A percentile compares a stretch with the other conserved stretches of the same genome.
Evolutionary conservation across 345 rosid genomes (phyloP).

Genomic region (Excoecaria agallocha): DNA sequence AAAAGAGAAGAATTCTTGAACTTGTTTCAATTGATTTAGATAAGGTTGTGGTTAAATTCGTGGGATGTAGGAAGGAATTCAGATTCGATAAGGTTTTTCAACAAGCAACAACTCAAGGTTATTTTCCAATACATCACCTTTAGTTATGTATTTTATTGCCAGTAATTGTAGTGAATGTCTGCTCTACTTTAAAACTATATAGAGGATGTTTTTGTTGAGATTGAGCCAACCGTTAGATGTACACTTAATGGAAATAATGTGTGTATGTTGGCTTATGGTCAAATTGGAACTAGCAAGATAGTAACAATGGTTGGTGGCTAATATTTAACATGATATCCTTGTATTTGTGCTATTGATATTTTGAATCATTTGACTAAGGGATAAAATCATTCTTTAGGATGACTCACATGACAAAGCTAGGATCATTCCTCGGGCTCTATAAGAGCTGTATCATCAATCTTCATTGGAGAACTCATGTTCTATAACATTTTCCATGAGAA

Average conservation of each 20-base stretch:
- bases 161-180: slow-evolving; percentile 34
- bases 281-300: slow-evolving; percentile 91
- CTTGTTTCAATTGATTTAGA: slow-evolving; percentile 45
- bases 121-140: slow-evolving; percentile 20
- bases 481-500: slow-evolving; percentile 71
- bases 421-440: slow-evolving; percentile 68
- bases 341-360: neutral
- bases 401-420: slow-evolving; percentile 67
- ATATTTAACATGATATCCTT: slow-evolving; percentile 4
- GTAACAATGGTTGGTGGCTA: slow-evolving; percentile 68
- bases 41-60: slow-evolving; percentile 46
- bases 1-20: slow-evolving; percentile 44
- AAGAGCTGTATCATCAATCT: slow-evolving; percentile 56
- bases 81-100: slow-evolving; percentile 72
- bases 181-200: slow-evolving; percentile 42
- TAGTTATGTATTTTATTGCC: neutral
- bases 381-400: slow-evolving; percentile 48
- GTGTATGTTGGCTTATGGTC: slow-evolving; percentile 88
- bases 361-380: slow-evolving; percentile 3
- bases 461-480: slow-evolving; percentile 45
- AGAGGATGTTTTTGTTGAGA: slow-evolving; percentile 80
- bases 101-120: slow-evolving; percentile 73
- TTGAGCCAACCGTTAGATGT: slow-evolving; percentile 74
- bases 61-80: slow-evolving; percentile 62
- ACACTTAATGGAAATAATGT: slow-evolving; percentile 91